Evolutionary conservation across 2,329 filamentous ascomycete genomes (phyloP).

Genomic region (Xylariales sp.): DNA sequence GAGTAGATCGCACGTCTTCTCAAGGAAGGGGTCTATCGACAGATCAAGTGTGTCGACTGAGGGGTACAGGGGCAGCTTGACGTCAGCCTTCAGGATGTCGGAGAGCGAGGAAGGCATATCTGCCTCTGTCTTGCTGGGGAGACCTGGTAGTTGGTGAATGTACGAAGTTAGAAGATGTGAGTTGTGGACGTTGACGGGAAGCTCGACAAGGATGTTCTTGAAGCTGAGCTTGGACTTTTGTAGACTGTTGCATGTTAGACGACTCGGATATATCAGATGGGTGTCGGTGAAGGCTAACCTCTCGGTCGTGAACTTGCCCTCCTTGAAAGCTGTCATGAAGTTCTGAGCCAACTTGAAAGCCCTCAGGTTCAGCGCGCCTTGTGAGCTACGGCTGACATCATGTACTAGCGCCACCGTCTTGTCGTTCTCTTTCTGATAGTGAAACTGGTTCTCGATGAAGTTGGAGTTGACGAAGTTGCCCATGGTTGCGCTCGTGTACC

Average conservation of each 20-base stretch:
- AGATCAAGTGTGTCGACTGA: slow-evolving; percentile 89
- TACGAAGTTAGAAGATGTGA: slow-evolving; percentile 94
- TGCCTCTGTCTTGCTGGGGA: slow-evolving; percentile 61
- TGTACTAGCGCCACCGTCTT: slow-evolving; percentile 84
- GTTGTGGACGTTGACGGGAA: slow-evolving; percentile 89
- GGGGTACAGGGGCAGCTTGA: slow-evolving; percentile 67
- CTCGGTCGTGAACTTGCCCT: slow-evolving; percentile 96
- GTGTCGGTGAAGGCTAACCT: slow-evolving; percentile 55
- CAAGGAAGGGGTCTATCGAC: slow-evolving; percentile 92
- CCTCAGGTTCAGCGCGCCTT: slow-evolving; percentile 82
- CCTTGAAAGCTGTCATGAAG: slow-evolving; percentile 91
- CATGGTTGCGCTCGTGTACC: slow-evolving; percentile 98
- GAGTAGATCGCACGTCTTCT: slow-evolving; percentile 95
- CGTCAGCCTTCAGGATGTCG: slow-evolving; percentile 65
- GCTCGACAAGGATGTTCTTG: slow-evolving; percentile 88
- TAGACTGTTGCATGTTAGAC: slow-evolving; percentile 52
- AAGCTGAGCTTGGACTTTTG: slow-evolving; percentile 92
- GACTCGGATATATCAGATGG: not conserved
- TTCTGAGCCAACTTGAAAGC: slow-evolving; percentile 84
- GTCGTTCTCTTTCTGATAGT: slow-evolving; percentile 96
- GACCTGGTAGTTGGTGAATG: slow-evolving; percentile 81
- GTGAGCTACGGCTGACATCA: slow-evolving; percentile 90
- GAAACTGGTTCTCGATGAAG: slow-evolving; percentile 96
- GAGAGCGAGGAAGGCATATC: slow-evolving; percentile 74
- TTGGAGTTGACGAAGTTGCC: slow-evolving; percentile 94